Evolutionary conservation across 441 rosid species (phyloP).

Genomic region (Lepidium campestre): DNA sequence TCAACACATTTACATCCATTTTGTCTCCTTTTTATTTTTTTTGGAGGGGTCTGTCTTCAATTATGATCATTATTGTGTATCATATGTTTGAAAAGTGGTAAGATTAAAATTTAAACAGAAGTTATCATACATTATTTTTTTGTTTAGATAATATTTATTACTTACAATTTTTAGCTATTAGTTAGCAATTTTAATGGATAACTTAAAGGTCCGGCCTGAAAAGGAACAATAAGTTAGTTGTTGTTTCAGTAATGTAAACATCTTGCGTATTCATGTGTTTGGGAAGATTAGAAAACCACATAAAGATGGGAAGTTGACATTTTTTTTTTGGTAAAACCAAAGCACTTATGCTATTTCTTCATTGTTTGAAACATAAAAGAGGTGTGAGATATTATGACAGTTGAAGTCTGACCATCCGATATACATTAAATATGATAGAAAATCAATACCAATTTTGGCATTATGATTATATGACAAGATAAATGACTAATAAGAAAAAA

Average conservation of each 20-base stretch:
- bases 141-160: slow-evolving; percentile 7
- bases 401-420: slow-evolving; percentile 80
- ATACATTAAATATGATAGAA: slow-evolving; percentile 87
- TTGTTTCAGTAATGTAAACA: not conserved
- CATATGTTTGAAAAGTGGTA: slow-evolving; percentile 5
- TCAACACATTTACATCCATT: too few species aligned
- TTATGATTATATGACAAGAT: slow-evolving; percentile 30
- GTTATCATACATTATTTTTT: not conserved
- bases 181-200: not conserved
- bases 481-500: not conserved
- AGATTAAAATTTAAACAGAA: not conserved
- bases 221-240: not conserved
- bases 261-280: too few species aligned
- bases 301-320: too few species aligned
- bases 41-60: slow-evolving; percentile 3
- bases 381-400: slow-evolving; percentile 47
- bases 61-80: slow-evolving; percentile 20
- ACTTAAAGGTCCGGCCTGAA: too few species aligned
- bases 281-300: too few species aligned
- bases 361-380: not conserved
- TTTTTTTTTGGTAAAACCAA: too few species aligned
- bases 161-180: not conserved
- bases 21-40: not conserved
- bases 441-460: slow-evolving; percentile 96
- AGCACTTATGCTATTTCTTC: not conserved